Evolutionary conservation across 78 protist genomes (phyloP), one percentile per base, ranked within the genome.

Genomic region (Bodo saltans): DNA sequence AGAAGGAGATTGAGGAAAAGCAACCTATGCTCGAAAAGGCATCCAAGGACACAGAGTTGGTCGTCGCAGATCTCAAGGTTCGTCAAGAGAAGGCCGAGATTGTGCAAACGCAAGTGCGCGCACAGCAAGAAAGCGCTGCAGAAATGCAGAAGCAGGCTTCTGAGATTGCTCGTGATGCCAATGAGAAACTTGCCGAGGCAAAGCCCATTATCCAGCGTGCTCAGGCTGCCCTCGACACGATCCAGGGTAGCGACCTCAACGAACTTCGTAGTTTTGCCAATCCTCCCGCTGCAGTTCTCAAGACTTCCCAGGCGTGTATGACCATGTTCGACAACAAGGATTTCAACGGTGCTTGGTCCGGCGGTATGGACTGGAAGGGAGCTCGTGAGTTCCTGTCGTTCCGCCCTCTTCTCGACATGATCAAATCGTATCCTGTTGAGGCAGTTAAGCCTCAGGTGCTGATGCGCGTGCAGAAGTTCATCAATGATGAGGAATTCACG

Each of bases 221-320:
- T 27, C 41, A 78, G 42, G 26, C 12, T 1, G 93, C 93, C 11
- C 90, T 93, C 26, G 84, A 86, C 23, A 32, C 81, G 38, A 0
- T 94, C 33, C 52, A 87, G 37, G 84, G 81, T 86, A 8, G 74
- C 29, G 88, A 90, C 41, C 38, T 92, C 42, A 83, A 33, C 37
- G 92, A 88, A 26, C 34, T 94, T 60, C 40, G 78, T 35, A 1
- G 78, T 0, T 42, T 89, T 70, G 29, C 38, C 68, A 42, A 39
- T 12, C 94, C 94, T 26, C 90, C 89, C 37, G 70, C 0, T 27
- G 1, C 74, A 37, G 91, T 94, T 47, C 35, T 73, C 75, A 68
- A 32, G 53, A 94, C 90, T 41, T 86, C 92, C 91, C 89, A 89
- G 37, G 86, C 93, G 11, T 91, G 91, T 23, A 72, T 83, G 83